Percentiles rank a stretch among this genome's conserved stretches.
These are phyloP conservation scores for Chlorella sorokiniana DNA, from an alignment of 139 green algal genomes.

Conservation along the genomic window DNA sequence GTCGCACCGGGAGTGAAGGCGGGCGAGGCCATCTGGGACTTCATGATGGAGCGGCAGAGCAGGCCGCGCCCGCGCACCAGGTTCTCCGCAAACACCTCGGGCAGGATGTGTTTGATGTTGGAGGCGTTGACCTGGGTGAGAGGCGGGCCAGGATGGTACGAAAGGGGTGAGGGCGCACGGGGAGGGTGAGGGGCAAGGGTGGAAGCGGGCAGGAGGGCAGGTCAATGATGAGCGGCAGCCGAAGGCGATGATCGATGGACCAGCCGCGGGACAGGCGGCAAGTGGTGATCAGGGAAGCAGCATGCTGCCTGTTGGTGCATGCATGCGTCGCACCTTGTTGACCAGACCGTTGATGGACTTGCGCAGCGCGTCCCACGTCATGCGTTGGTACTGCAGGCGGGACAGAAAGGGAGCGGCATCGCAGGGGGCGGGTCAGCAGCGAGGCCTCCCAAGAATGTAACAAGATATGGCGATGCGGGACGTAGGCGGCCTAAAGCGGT, in stretches of 20 bases:
- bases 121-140: constrained; percentile 67
- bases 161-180: too few species aligned
- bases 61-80: constrained; percentile 88
- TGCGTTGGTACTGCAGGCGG: constrained; percentile 69
- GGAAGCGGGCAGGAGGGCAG: too few species aligned
- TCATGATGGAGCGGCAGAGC: constrained; percentile 91
- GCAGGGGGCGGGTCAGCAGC: neutral
- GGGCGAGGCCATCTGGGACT: constrained; percentile 90
- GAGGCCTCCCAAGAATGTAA: neutral
- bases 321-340: constrained; percentile 90
- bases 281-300: too few species aligned
- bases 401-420: neutral
- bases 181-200: too few species aligned
- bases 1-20: constrained; percentile 73
- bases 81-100: constrained; percentile 84
- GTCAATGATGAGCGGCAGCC: too few species aligned
- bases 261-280: too few species aligned
- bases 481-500: too few species aligned
- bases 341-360: constrained; percentile 97
- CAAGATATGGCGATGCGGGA: too few species aligned
- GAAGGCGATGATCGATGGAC: too few species aligned
- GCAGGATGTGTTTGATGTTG: constrained; percentile 96
- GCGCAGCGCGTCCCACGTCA: constrained; percentile 93
- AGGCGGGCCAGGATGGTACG: neutral
- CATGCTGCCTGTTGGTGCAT: too few species aligned